phyloP scores from a whole-genome alignment of 1,284 basidiomycete species.

The Leccinum huronense region DNA sequence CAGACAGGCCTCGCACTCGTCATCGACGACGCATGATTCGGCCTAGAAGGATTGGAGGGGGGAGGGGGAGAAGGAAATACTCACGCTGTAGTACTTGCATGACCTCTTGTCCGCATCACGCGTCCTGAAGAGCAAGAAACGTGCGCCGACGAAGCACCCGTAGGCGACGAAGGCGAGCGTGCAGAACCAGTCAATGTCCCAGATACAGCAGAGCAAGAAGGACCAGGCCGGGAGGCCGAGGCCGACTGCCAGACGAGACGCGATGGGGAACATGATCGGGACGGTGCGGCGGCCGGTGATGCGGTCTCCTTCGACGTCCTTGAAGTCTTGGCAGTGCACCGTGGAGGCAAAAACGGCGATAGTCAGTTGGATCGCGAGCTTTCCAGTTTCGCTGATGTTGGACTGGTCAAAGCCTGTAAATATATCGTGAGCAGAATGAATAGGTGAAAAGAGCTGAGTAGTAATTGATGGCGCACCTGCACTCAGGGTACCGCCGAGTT shows the following conservation, averaged over 20 bases:
- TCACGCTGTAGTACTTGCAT: slow-evolving; percentile 37
- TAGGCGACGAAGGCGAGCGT: slow-evolving; percentile 29
- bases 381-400: slow-evolving; percentile 24
- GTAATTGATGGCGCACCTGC: slow-evolving; percentile 30
- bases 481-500: slow-evolving; percentile 41
- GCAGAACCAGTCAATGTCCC: slow-evolving; percentile 29
- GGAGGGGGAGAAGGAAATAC: slow-evolving; percentile 6
- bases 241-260: slow-evolving; percentile 28
- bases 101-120: slow-evolving; percentile 31
- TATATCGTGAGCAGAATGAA: slow-evolving; percentile 3
- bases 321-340: slow-evolving; percentile 44
- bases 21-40: neutral
- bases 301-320: slow-evolving; percentile 38
- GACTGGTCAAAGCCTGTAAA: slow-evolving; percentile 19
- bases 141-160: slow-evolving; percentile 28
- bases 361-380: slow-evolving; percentile 30
- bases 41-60: neutral
- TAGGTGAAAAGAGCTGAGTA: neutral
- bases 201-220: slow-evolving; percentile 22
- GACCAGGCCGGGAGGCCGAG: slow-evolving; percentile 31
- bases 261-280: slow-evolving; percentile 37
- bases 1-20: neutral
- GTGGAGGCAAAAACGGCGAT: slow-evolving; percentile 36
- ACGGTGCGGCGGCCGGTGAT: slow-evolving; percentile 36
- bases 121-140: slow-evolving; percentile 29